Base-by-base conservation (phyloP, 495 filamentous ascomycete species). In the Penicillium tannophilum region DNA sequence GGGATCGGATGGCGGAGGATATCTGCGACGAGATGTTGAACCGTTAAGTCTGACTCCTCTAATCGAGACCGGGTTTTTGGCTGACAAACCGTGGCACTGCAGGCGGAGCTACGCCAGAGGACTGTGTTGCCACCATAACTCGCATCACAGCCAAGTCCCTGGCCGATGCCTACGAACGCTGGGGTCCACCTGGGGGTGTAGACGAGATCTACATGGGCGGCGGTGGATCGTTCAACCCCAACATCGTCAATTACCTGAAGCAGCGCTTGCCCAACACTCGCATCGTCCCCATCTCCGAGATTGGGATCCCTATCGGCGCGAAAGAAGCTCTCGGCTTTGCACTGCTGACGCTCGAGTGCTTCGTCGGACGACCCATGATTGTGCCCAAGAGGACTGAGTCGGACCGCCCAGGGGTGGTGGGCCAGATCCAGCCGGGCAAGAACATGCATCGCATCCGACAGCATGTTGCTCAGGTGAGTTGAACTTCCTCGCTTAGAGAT, bases 81-180 rank as follows among this genome's bases (percentile, higher is more conserved):
- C 33, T 35, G 33, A 35, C 33, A 11, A 35, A 35, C 1, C 8
- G 33, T 35, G 33, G 11, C 33, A 35, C 33, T 11, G 9, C 33
- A 35, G 33, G 33, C 33, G 76, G 73, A n/a, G 60, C 76, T 51
- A 71, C 66, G 5, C 65, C 68, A 1, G 68, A 79, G 50, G 79
- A 81, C 61, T 68, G 72, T 52, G 76, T 80, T n/a, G 79, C 79
- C 6, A 80, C 78, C n/a, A 72, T 81, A 39, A 81, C 79, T 33
- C 68, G 79, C 53, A 78, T 81, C 65, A 82, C 79, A 12, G 77
- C 78, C 11, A 72, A 79, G 56, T 70, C 76, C 43, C 79, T 80
- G 44, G 71, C 79, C 33, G 70, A 80, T 46, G 58, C 52, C 44
- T 60, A 60, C 58, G 45, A 55, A 33, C 58, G 58, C 44, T 60